A percentile compares a stretch with the other conserved stretches of the same genome.
Evolutionary conservation across 768 basidiomycete genomes (phyloP).

Genomic region (Trametopsis cervina): DNA sequence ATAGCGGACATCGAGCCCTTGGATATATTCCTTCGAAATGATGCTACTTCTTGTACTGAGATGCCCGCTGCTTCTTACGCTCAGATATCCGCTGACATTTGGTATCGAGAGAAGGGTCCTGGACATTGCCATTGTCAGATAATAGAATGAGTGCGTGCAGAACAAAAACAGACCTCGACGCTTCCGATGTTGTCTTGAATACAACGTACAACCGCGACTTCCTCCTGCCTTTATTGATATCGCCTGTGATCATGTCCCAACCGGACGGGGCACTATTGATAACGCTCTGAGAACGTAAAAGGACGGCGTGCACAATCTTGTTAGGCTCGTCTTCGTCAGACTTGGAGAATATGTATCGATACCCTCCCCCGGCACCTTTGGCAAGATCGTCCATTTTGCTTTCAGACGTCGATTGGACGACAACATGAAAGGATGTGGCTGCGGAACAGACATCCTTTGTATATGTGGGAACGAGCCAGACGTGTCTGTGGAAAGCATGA

Average conservation of each 20-base stretch:
- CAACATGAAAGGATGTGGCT: constrained; percentile 5
- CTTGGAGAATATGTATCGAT: constrained; percentile 1
- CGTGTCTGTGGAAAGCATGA: background rate
- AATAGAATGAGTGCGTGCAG: background rate
- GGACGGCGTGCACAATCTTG: constrained; percentile 1
- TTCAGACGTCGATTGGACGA: background rate
- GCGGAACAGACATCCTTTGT: constrained; percentile 3
- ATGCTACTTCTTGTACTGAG: background rate
- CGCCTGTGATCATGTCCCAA: constrained; percentile 5
- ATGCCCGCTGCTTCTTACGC: background rate
- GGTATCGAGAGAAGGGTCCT: background rate
- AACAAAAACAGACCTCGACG: background rate
- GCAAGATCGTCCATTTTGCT: constrained; percentile 8
- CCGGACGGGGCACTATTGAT: background rate
- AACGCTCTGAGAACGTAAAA: background rate
- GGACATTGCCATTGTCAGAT: too few relatives aligned
- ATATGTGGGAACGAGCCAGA: constrained; percentile 8
- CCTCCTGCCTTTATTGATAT: constrained; percentile 6
- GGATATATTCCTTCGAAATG: constrained; percentile 2
- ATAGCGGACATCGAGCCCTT: constrained; percentile 3
- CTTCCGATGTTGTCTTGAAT: constrained; percentile 1
- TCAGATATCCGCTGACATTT: background rate
- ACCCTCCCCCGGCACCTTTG: constrained; percentile 4
- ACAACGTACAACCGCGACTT: constrained; percentile 2
- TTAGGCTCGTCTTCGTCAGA: background rate